Evolutionary conservation across 805 yeast species (phyloP), one percentile per base, ranked within the genome.

Genomic region (Hanseniaspora occidentalis): DNA sequence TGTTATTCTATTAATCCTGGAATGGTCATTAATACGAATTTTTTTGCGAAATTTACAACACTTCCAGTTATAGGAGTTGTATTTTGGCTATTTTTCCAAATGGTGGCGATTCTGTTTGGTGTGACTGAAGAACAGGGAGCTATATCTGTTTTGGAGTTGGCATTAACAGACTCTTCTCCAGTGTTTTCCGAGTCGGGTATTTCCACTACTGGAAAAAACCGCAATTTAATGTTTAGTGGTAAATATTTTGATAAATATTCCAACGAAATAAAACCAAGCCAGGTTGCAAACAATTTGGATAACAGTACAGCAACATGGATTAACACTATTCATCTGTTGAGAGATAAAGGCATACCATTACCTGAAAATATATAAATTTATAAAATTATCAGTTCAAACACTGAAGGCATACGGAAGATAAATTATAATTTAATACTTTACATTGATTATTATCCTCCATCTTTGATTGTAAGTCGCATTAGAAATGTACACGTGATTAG

Each of bases 1-100:
- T 75, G 78, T 43, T 57, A 74, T 27, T 69, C 84, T 2, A 82
- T 83, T 3, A 88, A 84, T 51, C 95, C 95, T 0, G 95, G 95
- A 0, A 70, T 83, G 47, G 84, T 83, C n/a, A 78, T 84, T 82
- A 77, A 77, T 50, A 78, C 95, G 2, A 79, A 79, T 48, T 57
- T 80, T 36, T 81, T 80, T 54, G 66, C 79, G 36, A 82, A 80
- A 54, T 80, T 86, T 77, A 82, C 89, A 2, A 62, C 84, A 42
- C 62, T 80, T 13, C 94, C 94, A 0, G 62, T 84, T 4, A 67
- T 84, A n/a, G 95, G 95, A 1, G 67, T 75, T 1, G 50, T 79
- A 26, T 81, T 81, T 48, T 77, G 88, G 84, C 58, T 79, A 31
- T 57, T 73, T 8, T 81, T 83, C 55, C 84, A 81, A 52, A 52